Percentiles rank a stretch among this genome's conserved stretches.
phyloP scores from a whole-genome alignment of 495 filamentous ascomycete genomes.

The Penicillium canariense region DNA sequence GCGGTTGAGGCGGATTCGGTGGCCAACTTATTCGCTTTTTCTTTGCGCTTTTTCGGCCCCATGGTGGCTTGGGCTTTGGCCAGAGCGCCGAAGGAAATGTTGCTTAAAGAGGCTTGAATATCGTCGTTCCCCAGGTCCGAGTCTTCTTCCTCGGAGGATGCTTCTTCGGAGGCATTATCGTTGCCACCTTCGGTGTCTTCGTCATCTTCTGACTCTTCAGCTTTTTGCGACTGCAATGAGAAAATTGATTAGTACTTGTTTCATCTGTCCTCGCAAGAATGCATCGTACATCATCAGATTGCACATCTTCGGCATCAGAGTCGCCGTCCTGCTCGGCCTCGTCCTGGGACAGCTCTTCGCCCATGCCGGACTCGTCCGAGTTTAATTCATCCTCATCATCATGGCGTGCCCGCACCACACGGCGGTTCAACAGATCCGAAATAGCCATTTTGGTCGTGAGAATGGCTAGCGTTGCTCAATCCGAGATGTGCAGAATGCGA shows the following conservation, averaged over 20 bases:
- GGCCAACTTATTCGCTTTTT: slow-evolving; percentile 24
- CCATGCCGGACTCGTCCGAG: slow-evolving; percentile 29
- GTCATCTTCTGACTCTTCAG: not conserved
- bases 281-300: slow-evolving; percentile 31
- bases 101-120: slow-evolving; percentile 39
- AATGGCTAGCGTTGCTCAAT: not conserved
- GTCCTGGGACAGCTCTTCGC: slow-evolving; percentile 24
- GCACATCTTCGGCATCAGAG: slow-evolving; percentile 23
- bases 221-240: not conserved
- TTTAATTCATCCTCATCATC: slow-evolving; percentile 54
- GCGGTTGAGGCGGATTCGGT: slow-evolving; percentile 14
- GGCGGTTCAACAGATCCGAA: slow-evolving; percentile 53
- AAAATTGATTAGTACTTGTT: not conserved
- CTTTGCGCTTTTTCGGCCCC: slow-evolving; percentile 39
- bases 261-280: not conserved
- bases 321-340: slow-evolving; percentile 33
- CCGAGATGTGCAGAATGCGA: not conserved
- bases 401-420: slow-evolving; percentile 58
- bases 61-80: slow-evolving; percentile 78
- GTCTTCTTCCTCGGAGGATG: slow-evolving; percentile 24
- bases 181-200: slow-evolving; percentile 19
- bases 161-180: slow-evolving; percentile 23
- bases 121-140: slow-evolving; percentile 30
- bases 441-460: slow-evolving; percentile 41
- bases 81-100: slow-evolving; percentile 82